Base-by-base conservation (phyloP, 345 rosid species). In the Eutrema yunnanense region DNA sequence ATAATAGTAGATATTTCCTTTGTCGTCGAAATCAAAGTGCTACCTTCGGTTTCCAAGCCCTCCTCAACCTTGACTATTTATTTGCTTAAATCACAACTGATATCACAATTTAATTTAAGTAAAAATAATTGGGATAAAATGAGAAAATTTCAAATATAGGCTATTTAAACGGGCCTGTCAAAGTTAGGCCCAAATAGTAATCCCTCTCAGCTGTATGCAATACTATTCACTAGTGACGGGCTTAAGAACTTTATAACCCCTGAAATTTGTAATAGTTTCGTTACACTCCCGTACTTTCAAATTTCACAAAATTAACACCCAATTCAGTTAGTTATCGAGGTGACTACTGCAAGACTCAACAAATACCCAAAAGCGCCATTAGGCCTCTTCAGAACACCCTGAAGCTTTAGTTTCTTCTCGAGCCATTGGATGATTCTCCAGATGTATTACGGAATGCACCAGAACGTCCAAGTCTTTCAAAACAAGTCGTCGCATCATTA, bases 341-440 rank as follows among this genome's bases (percentile, higher is more conserved):
- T 33, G 11, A 49, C 11, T 19, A 19, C 22, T 19, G 33, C 64
- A 30, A 50, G 33, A 51, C 32, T 71, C 37, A 13, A 55, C n/a
- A 55, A 29, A 14, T 14, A 55, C 22, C 14, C 26, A 58, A 36
- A 30, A 47, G n/a, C 38, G 16, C 30, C 59, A 71, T 9, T 38
- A 71, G n/a, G n/a, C n/a, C n/a, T n/a, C n/a, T n/a, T n/a, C n/a
- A n/a, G n/a, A n/a, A n/a, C n/a, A n/a, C n/a, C n/a, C n/a, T n/a
- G n/a, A n/a, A 33, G 67, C 41, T 30, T 67, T 51, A 34, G 36
- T 36, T 5, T 14, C 56, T 60, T 6, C 27, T 22, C 47, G 44
- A 55, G 58, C 44, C 58, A 69, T 26, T 53, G 64, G 79, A 48
- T 69, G 64, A 47, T 52, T 75, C 65, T 62, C 65, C 19, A 75